Base-by-base conservation (phyloP, 805 yeast species). In the Saturnispora sekii region DNA sequence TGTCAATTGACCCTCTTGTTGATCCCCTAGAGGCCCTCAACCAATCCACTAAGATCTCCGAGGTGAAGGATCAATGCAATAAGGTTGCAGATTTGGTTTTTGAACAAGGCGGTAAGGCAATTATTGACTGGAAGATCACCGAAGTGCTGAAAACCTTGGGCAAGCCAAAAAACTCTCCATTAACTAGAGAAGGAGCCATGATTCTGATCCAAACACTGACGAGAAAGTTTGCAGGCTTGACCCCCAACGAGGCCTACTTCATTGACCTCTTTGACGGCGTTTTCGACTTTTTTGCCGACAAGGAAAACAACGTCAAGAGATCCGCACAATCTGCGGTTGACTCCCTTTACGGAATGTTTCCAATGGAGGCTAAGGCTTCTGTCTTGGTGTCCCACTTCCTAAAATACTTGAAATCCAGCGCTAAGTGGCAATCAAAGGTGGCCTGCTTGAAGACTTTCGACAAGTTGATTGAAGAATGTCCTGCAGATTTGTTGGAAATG, bases 371-470 rank as follows among this genome's bases (percentile, higher is more conserved):
- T 1, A 71, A 81, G 45, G 79, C 88, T 1, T 70, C 87, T n/a
- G 74, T 76, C 12, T 71, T 89, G 32, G 60, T 90, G 40, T 77
- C 81, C 46, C 72, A 67, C 46, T 60, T 88, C 31, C 63, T 84
- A 49, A 62, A 55, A 5, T 88, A 84, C 61, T 73, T 90, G 54
- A 69, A 73, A 49, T 77, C 89, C 2, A 78, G 95, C 45, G 95
- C 96, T 38, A 90, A 89, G 66, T 89, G 96, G 95, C 93, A 86
- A 64, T 75, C 87, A 40, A 90, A 90, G 64, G 56, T 85, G 36
- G 94, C 82, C 14, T 90, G 93, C 43, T 72, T 90, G 59, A 77
- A 75, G 53, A 58, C 79, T 5, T 65, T 89, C 46, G 95, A 88
- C 60, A 79, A 72, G 59, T 72, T 89, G 45, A 72, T 84, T 48